These are phyloP conservation scores for Ajuga reptans DNA, from an alignment of 305 asterid genomes.

Conservation along the genomic window DNA sequence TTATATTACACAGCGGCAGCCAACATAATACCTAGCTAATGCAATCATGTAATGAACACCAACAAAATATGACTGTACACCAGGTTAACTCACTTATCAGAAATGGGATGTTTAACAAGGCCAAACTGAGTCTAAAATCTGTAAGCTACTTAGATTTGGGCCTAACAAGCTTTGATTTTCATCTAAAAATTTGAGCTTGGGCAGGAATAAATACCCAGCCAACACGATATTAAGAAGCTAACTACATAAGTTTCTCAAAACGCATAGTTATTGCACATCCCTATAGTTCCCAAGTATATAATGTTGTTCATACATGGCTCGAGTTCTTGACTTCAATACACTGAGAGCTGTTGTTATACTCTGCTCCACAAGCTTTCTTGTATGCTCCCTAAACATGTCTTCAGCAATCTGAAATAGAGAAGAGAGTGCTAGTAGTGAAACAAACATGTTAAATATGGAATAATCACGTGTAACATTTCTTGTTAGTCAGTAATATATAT, in stretches of 20 bases:
- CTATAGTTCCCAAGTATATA: constrained; percentile 7
- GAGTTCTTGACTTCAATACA: constrained; percentile 68
- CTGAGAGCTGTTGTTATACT: constrained; percentile 61
- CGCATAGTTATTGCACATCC: constrained; percentile 13
- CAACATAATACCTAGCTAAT: constrained; percentile 2
- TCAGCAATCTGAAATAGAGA: constrained; percentile 64
- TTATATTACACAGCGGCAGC: not conserved
- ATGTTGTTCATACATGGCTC: constrained; percentile 43
- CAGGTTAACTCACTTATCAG: constrained; percentile 1
- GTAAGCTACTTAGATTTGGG: constrained; percentile 4
- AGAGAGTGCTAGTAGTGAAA: constrained; percentile 10
- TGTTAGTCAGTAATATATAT: not conserved
- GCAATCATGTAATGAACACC: not conserved
- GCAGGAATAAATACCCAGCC: constrained; percentile 4
- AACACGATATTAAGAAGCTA: not conserved
- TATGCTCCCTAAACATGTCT: constrained; percentile 83
- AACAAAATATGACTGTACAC: not conserved
- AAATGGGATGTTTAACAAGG: constrained; percentile 6
- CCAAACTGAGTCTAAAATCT: not conserved
- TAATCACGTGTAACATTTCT: not conserved
- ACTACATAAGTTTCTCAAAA: not conserved
- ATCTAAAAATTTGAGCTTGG: not conserved
- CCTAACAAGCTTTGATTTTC: no score
- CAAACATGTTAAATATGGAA: not conserved
- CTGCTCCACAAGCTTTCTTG: constrained; percentile 77